Evolutionary conservation across 805 yeast genomes (phyloP), one percentile per base, ranked within the genome.

Genomic region (Metschnikowia shivogae): DNA sequence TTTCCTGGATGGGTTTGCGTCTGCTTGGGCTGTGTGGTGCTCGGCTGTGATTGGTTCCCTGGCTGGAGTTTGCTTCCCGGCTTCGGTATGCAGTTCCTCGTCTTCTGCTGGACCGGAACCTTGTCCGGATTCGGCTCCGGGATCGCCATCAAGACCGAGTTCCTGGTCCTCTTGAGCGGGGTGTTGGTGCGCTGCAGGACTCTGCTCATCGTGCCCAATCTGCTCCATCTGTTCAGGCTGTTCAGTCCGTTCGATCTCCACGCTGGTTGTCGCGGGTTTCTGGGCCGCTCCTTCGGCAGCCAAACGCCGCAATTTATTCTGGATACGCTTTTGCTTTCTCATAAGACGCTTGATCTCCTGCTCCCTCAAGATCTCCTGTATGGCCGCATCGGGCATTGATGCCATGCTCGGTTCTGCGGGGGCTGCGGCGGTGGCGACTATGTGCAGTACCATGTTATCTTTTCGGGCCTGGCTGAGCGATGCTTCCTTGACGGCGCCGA

Each of bases 401-500:
- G 42, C 44, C 11, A 32, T 33, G 8, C 26, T 22, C 26, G 8
- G 26, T 45, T 35, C 41, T 42, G 47, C 46, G 5, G 37, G n/a
- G n/a, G n/a, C n/a, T n/a, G n/a, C 22, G 28, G 22, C 36, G 13
- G 29, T 6, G 36, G 35, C 28, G 46, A 22, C 53, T 36, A 62
- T 46, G 29, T 53, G 49, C 49, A 50, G 49, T 8, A 61, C 36
- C 40, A 63, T 43, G 20, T 44, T 40, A 36, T 56, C 59, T 14
- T 39, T 39, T 10, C 43, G 43, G 10, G 54, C 39, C 34, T 60
- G 63, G 6, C 56, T 53, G 9, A 36, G 39, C 13, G 63, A 46
- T 36, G 62, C 46, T 22, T 47, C 43, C 42, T 56, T 62, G n/a
- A 67, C 51, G 7, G 68, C 57, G 13, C 39, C 48, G 40, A 67